Evolutionary conservation across 768 basidiomycete genomes (phyloP).

Genomic region (Piloderma croceum): DNA sequence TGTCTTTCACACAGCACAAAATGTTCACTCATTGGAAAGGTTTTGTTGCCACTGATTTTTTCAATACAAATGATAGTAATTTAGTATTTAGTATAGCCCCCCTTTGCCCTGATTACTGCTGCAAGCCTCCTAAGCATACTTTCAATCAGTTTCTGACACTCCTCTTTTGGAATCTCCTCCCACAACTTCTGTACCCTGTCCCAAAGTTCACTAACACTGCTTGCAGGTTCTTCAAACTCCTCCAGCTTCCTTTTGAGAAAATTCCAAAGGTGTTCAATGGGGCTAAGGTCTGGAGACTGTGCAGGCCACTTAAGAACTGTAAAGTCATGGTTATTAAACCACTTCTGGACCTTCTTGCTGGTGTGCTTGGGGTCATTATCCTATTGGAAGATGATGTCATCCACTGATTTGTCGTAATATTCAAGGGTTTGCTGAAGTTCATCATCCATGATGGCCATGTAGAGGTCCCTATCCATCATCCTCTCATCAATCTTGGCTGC

Average conservation of each 20-base stretch:
- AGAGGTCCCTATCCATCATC: slow-evolving; percentile 13
- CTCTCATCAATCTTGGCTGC: too few species aligned
- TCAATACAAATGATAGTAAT: too few species aligned
- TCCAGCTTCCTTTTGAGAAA: slow-evolving; percentile 8
- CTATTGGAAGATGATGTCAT: slow-evolving; percentile 15
- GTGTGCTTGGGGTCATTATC: too few species aligned
- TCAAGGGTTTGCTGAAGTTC: too few species aligned
- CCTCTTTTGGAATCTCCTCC: slow-evolving; percentile 5
- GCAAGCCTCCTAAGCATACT: slow-evolving; percentile 16
- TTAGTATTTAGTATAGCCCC: slow-evolving; percentile 3
- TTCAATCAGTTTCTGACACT: slow-evolving; percentile 11
- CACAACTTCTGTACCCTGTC: slow-evolving; percentile 9
- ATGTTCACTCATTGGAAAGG: too few species aligned
- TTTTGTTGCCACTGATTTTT: too few species aligned
- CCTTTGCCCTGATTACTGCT: slow-evolving; percentile 5
- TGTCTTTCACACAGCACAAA: too few species aligned
- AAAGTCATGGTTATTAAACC: slow-evolving; percentile 10
- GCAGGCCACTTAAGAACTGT: slow-evolving; percentile 12
- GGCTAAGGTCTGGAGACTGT: too few species aligned
- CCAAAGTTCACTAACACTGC: slow-evolving; percentile 4
- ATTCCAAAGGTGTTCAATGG: slow-evolving; percentile 14
- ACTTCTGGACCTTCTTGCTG: slow-evolving; percentile 8
- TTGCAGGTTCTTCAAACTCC: slow-evolving; percentile 4
- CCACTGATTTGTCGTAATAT: slow-evolving; percentile 2
- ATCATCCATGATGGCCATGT: slow-evolving; percentile 9